These are phyloP conservation scores for Xeromyces bisporus DNA, from an alignment of 495 filamentous ascomycete genomes.

Conservation along the genomic window DNA sequence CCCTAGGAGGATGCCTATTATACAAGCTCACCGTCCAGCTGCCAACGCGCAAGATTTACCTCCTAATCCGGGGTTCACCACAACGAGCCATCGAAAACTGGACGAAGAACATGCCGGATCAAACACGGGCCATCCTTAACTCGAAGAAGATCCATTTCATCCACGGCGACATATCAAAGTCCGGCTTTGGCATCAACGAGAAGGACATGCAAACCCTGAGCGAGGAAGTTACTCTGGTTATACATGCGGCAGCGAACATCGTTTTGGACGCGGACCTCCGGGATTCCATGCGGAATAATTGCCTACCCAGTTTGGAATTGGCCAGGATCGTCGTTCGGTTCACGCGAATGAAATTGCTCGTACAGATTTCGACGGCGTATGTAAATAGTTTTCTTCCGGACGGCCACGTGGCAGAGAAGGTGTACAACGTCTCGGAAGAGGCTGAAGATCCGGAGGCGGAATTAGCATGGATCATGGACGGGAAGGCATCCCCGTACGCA, in stretches of 20 bases:
- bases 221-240: slow-evolving; percentile 18
- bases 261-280: slow-evolving; percentile 13
- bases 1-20: slow-evolving; percentile 20
- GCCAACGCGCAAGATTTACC: slow-evolving; percentile 18
- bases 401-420: slow-evolving; percentile 15
- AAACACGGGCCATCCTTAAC: slow-evolving; percentile 13
- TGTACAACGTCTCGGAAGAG: slow-evolving; percentile 10
- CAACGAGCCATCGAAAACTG: slow-evolving; percentile 17
- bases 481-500: slow-evolving; percentile 8
- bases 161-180: slow-evolving; percentile 14
- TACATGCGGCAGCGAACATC: slow-evolving; percentile 24
- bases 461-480: slow-evolving; percentile 12
- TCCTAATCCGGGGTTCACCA: slow-evolving; percentile 13
- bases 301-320: slow-evolving; percentile 19
- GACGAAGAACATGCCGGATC: slow-evolving; percentile 17
- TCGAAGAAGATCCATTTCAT: slow-evolving; percentile 17
- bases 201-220: slow-evolving; percentile 7
- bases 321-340: slow-evolving; percentile 16
- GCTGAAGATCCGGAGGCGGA: slow-evolving; percentile 17
- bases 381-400: slow-evolving; percentile 22
- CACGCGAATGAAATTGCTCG: slow-evolving; percentile 15
- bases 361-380: slow-evolving; percentile 23
- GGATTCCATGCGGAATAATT: slow-evolving; percentile 23
- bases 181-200: slow-evolving; percentile 14
- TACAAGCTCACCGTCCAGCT: slow-evolving; percentile 23